phyloP scores from a whole-genome alignment of 1,284 basidiomycete genomes.

The Ganoderma multipileum region DNA sequence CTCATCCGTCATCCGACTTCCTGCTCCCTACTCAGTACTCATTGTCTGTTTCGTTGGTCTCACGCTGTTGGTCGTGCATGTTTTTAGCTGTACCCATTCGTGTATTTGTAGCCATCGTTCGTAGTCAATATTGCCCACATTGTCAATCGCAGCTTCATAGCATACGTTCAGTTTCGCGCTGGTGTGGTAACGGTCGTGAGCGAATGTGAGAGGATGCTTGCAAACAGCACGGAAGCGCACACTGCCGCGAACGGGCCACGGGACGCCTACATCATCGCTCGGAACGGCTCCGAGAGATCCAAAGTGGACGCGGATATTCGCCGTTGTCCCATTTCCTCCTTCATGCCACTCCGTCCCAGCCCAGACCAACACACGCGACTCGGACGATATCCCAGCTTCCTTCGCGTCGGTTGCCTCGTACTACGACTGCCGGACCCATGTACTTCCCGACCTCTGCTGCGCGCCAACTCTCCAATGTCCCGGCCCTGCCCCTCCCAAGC shows the following conservation, averaged over 20 bases:
- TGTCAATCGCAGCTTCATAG: constrained; percentile 13
- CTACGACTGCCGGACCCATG: constrained; percentile 50
- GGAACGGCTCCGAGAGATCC: neutral
- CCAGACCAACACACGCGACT: constrained; percentile 13
- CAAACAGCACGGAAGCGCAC: neutral
- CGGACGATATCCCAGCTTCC: constrained; percentile 4
- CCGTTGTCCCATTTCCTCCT: constrained; percentile 6
- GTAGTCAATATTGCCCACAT: constrained; percentile 19
- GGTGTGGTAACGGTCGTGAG: neutral
- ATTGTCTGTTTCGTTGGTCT: constrained; percentile 4
- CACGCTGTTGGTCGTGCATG: constrained; percentile 23
- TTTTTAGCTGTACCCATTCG: constrained; percentile 29
- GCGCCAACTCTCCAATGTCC: constrained; percentile 69
- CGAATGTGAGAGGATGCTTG: neutral
- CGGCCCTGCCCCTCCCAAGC: constrained; percentile 67
- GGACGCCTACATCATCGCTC: constrained; percentile 9
- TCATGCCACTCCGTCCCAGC: constrained; percentile 22
- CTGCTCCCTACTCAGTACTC: constrained; percentile 23
- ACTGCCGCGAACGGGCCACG: neutral
- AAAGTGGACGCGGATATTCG: neutral
- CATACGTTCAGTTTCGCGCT: constrained; percentile 3
- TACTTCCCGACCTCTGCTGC: constrained; percentile 86
- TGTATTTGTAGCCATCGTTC: constrained; percentile 29
- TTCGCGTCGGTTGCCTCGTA: constrained; percentile 7
- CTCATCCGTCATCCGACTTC: neutral